Evolutionary conservation across 2,329 filamentous ascomycete genomes (phyloP), one percentile per base, ranked within the genome.

Genomic region (Hypoxylon sp.): DNA sequence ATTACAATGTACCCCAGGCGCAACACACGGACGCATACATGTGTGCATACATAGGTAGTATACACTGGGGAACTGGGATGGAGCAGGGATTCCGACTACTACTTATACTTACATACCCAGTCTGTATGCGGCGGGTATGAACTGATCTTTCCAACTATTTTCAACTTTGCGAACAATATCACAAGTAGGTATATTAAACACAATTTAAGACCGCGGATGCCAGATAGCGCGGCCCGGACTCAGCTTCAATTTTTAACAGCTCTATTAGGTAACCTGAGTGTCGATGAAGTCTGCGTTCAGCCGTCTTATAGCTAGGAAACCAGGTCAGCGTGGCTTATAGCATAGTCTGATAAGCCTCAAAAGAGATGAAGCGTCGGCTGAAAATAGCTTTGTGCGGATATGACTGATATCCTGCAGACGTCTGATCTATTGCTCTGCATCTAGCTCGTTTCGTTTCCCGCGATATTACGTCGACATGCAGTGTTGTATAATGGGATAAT

Each of bases 1-100:
- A 45, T 50, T 55, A 57, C 63, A 60, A 25, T 63, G 48, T 59
- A 67, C 61, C 57, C 56, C 51, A 32, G 55, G 19, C 62, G 45
- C 21, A 17, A 59, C 46, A 63, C 55, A 32, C 57, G 50, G 34
- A 63, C 53, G 19, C 30, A 43, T 45, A 43, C 11, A 2, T 9
- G 9, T 21, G 7, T 17, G 3, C 46, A 50, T 43, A 52, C 23
- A 48, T 43, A n/a, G n/a, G n/a, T n/a, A n/a, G 32, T 30, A 62
- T 34, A 51, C 10, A 25, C 30, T 17, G 56, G 45, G n/a, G 32
- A 28, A 49, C 21, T 9, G 32, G 58, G 41, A 28, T 11, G 36
- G 23, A 30, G 34, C 46, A 52, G 23, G 53, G 53, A 46, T 56
- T 56, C 21, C 38, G 41, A 58, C 55, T 48, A 30, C 45, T 32